Evolutionary conservation across 169 alveolate species (phyloP).

Genomic region (Plasmodium gonderi): DNA sequence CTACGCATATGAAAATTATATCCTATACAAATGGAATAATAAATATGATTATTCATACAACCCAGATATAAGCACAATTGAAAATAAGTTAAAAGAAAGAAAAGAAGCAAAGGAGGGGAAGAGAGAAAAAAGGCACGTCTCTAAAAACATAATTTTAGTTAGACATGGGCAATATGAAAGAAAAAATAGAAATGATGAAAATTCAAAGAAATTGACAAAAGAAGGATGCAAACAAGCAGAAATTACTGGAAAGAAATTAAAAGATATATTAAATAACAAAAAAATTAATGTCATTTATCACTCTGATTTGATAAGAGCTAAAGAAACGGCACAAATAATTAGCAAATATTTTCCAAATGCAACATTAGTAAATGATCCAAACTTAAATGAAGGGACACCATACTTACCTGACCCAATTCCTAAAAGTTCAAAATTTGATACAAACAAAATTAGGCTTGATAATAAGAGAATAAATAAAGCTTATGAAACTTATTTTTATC

Average conservation of each 20-base stretch:
- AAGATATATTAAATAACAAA: constrained; percentile 43
- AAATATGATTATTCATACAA: constrained; percentile 61
- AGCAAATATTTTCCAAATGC: constrained; percentile 81
- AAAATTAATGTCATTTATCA: constrained; percentile 79
- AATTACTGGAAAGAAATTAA: constrained; percentile 75
- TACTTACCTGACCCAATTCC: constrained; percentile 79
- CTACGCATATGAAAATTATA: constrained; percentile 57
- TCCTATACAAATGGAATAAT: constrained; percentile 63
- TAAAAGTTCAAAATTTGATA: constrained; percentile 76
- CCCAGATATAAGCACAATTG: constrained; percentile 26
- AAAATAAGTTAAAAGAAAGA: constrained; percentile 28
- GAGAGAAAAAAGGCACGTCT: constrained; percentile 24
- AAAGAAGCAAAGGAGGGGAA: constrained; percentile 73
- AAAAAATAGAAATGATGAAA: constrained; percentile 69
- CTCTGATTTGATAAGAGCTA: constrained; percentile 79
- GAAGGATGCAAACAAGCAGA: constrained; percentile 80
- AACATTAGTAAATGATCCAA: constrained; percentile 76
- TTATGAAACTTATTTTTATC: constrained; percentile 76
- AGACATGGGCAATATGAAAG: constrained; percentile 80
- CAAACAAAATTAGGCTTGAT: constrained; percentile 70
- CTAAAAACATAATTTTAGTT: constrained; percentile 77
- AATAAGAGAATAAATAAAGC: constrained; percentile 78
- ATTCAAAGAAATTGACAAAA: constrained; percentile 73
- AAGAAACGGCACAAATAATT: constrained; percentile 80
- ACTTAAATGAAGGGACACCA: constrained; percentile 81